Evolutionary conservation across 176 grass and related monocot genomes (phyloP).

Genomic region (Stipa capillata): DNA sequence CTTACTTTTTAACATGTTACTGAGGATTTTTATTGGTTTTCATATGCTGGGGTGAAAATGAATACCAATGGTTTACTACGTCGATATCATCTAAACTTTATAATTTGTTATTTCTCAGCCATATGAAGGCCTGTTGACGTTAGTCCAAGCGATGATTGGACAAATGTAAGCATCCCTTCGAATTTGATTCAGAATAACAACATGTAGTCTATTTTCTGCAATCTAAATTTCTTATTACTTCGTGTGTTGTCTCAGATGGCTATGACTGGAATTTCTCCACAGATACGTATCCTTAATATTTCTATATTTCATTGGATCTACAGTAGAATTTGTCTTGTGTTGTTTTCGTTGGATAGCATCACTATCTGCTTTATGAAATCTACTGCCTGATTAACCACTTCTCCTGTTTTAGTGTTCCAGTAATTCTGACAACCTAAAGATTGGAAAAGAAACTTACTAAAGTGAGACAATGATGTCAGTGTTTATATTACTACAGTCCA

Average conservation of each 20-base stretch:
- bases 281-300: slow-evolving; percentile 76
- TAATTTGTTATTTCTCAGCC: slow-evolving; percentile 40
- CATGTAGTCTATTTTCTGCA: not conserved
- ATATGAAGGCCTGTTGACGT: slow-evolving; percentile 63
- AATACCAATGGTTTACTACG: not conserved
- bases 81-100: slow-evolving; percentile 15
- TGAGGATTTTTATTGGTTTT: not conserved
- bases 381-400: not conserved
- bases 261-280: slow-evolving; percentile 81
- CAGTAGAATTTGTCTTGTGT: not conserved
- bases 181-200: not conserved
- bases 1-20: not conserved
- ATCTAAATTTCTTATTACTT: slow-evolving; percentile 23
- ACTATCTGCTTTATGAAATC: not conserved
- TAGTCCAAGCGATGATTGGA: slow-evolving; percentile 84
- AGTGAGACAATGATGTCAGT: slow-evolving; percentile 14
- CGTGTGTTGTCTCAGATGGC: slow-evolving; percentile 52
- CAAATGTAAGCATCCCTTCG: slow-evolving; percentile 51
- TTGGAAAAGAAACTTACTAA: not conserved
- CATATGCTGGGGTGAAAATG: not conserved
- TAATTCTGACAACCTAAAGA: not conserved
- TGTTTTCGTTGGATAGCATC: not conserved
- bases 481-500: slow-evolving; percentile 10
- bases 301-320: not conserved
- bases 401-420: not conserved